Base-by-base conservation (phyloP, 306 rosid genomes). In the Glycine latifolia region DNA sequence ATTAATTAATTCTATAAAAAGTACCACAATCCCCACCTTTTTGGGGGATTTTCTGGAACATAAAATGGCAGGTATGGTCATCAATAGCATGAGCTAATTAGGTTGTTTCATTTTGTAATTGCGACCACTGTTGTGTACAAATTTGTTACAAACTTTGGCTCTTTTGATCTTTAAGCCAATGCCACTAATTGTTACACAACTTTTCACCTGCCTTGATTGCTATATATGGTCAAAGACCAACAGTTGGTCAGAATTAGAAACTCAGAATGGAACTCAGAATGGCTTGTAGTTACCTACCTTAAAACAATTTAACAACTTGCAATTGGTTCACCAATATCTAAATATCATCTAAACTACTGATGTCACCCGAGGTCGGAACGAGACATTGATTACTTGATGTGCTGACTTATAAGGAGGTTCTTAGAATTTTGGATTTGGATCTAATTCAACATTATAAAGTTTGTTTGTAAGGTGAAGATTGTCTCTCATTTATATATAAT, bases 11-110 rank as follows among this genome's bases (percentile, higher is more conserved):
- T 47, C 12, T 43, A 52, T 60, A 58, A 26, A 26, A 68, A 46
- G 70, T 55, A 67, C 58, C 11, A 31, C 2, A n/a, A 56, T 33
- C 50, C 69, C 80, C 16, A 75, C 13, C 67, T 41, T 67, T 31
- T 55, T 9, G 41, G 47, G 79, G 76, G 50, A 31, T 31, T 75
- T 55, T 67, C 7, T 56, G 76, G 81, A 56, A 16, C 71, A 67
- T 10, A 56, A 76, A 47, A 67, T 67, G 85, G 48, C 35, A 75
- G 85, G 85, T 82, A 82, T 7, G 72, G 85, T 76, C 85, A 76
- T 47, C 60, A 37, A 56, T 44, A 37, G 65, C 14, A 75, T 50
- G 79, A 53, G 8, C 15, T 1, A n/a, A 13, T 26, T 26, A 26
- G 31, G 20, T 56, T 68, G 59, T 37, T 39, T 66, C 66, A 52